phyloP scores from a whole-genome alignment of 495 filamentous ascomycete species.

The Pseudoneurospora amorphoporcata region DNA sequence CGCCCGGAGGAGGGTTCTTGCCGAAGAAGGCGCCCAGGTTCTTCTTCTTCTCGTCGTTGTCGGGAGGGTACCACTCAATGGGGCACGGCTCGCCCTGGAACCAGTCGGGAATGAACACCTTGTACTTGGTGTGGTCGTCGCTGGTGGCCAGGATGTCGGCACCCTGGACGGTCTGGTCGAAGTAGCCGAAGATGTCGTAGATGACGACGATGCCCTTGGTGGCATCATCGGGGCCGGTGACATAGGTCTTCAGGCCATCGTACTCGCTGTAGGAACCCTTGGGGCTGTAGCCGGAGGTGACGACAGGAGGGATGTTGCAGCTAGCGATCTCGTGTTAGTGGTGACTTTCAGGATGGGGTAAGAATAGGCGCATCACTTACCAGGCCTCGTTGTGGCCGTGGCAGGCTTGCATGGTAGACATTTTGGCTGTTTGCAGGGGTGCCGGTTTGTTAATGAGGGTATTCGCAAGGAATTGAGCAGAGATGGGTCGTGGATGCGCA shows the following conservation, averaged over 20 bases:
- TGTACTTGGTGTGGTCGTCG: slow-evolving; percentile 44
- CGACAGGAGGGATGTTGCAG: slow-evolving; percentile 62
- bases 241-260: slow-evolving; percentile 62
- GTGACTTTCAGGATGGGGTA: not conserved
- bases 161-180: slow-evolving; percentile 58
- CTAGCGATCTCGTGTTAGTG: slow-evolving; percentile 21
- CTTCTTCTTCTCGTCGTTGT: slow-evolving; percentile 70
- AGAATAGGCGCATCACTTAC: not conserved
- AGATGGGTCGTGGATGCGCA: not conserved
- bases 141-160: slow-evolving; percentile 58
- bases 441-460: not conserved
- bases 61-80: slow-evolving; percentile 60
- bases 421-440: slow-evolving; percentile 21
- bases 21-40: slow-evolving; percentile 68
- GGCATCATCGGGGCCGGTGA: slow-evolving; percentile 48
- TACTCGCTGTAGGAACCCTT: slow-evolving; percentile 57
- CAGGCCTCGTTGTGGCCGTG: slow-evolving; percentile 49
- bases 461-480: not conserved
- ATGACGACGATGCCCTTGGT: slow-evolving; percentile 51
- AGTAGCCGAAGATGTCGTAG: slow-evolving; percentile 67
- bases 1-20: slow-evolving; percentile 51
- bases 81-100: slow-evolving; percentile 50
- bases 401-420: slow-evolving; percentile 41
- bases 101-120: slow-evolving; percentile 61
- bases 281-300: slow-evolving; percentile 47